A percentile compares a stretch with the other conserved stretches of the same genome.
phyloP scores from a whole-genome alignment of 2,329 filamentous ascomycete genomes.

The Zymoseptoria pseudotritici region DNA sequence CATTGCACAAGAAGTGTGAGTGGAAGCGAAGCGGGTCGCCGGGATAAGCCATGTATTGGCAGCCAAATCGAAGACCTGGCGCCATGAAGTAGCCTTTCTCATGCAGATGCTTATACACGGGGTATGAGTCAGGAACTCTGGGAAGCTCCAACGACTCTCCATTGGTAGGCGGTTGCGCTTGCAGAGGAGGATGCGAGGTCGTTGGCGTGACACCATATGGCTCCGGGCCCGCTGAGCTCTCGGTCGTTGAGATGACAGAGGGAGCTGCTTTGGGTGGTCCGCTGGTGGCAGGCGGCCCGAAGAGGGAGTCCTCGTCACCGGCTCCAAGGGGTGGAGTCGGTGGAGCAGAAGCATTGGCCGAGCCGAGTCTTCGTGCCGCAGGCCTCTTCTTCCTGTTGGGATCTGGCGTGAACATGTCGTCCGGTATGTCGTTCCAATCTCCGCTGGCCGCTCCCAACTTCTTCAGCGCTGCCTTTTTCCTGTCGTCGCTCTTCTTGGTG shows the following conservation, averaged over 20 bases:
- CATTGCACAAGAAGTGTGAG: conserved; percentile 84
- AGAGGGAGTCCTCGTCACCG: conserved; percentile 25
- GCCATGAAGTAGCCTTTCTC: conserved; percentile 75
- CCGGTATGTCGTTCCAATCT: conserved; percentile 31
- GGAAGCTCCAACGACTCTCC: conserved; percentile 25
- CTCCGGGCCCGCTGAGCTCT: conserved; percentile 7
- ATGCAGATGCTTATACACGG: conserved; percentile 75
- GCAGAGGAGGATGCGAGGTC: conserved; percentile 42
- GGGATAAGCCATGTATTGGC: conserved; percentile 89
- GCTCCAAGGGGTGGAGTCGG: conserved; percentile 8
- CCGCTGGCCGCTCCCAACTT: conserved; percentile 31
- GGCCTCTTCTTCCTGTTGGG: conserved; percentile 11
- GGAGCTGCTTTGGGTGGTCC: conserved; percentile 10
- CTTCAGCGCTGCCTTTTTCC: conserved; percentile 44
- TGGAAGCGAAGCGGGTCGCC: conserved; percentile 93
- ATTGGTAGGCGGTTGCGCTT: conserved; percentile 3
- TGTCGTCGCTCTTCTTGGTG: conserved; percentile 42
- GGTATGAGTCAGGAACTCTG: conserved; percentile 51
- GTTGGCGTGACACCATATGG: conserved; percentile 41
- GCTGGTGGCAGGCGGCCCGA: conserved; percentile 17
- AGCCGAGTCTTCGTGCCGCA: conserved; percentile 9
- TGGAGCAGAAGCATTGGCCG: neutral
- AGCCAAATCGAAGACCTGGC: conserved; percentile 88
- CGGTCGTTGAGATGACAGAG: conserved; percentile 10
- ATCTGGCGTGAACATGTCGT: conserved; percentile 26